Conservation (phyloP, 169 alveolate species). For the Cryptosporidium meleagridis region DNA sequence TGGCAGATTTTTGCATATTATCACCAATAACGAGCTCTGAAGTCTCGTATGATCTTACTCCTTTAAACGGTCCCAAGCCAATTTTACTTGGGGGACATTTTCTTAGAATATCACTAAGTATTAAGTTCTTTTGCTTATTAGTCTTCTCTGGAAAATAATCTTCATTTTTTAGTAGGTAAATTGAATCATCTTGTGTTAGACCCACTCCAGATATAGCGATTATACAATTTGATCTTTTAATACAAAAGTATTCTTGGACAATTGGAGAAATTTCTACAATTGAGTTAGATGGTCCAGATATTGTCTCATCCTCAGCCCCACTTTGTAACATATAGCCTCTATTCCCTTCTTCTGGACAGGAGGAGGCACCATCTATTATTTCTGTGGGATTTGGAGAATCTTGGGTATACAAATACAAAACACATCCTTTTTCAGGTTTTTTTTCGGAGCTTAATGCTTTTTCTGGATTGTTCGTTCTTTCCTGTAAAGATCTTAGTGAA, state of each 20-base stretch:
- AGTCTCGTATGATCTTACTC: constrained; percentile 53
- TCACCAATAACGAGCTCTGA: constrained; percentile 45
- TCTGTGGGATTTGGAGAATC: constrained; percentile 42
- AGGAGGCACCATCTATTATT: constrained; percentile 29
- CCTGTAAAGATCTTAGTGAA: constrained; percentile 20
- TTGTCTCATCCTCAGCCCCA: constrained; percentile 6
- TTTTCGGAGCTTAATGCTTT: background rate
- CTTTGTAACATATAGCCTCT: constrained; percentile 44
- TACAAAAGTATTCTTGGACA: constrained; percentile 50
- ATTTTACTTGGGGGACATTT: constrained; percentile 47
- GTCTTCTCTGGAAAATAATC: background rate
- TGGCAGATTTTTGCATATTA: constrained; percentile 42
- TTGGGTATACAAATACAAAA: constrained; percentile 22
- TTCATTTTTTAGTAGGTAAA: constrained; percentile 13
- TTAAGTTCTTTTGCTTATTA: background rate
- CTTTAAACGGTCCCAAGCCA: constrained; percentile 62
- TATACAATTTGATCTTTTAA: constrained; percentile 47
- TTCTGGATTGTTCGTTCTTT: background rate
- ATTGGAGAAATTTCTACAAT: constrained; percentile 67
- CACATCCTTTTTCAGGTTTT: constrained; percentile 1
- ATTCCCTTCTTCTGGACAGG: constrained; percentile 59
- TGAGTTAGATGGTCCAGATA: constrained; percentile 26
- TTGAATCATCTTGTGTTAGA: constrained; percentile 40
- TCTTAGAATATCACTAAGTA: constrained; percentile 1
- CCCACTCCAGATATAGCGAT: constrained; percentile 58